Evolutionary conservation across 73 alveolate species (phyloP).

Genomic region (Paramecium octaurelia): DNA sequence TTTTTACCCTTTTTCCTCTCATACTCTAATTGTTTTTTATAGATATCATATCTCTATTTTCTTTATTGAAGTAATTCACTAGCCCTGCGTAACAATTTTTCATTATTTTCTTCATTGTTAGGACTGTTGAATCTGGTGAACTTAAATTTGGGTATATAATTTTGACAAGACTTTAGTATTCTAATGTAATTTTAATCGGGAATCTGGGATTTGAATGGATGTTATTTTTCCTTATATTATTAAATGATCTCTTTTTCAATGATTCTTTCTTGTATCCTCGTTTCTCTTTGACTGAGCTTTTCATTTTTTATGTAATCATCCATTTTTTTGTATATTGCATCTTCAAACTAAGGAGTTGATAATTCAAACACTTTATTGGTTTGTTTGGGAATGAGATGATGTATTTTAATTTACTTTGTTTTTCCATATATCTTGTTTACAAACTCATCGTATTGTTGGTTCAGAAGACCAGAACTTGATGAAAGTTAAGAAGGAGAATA

Average conservation of each 20-base stretch:
- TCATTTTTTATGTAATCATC: constrained; percentile 7
- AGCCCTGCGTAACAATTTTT: background rate
- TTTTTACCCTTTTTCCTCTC: background rate
- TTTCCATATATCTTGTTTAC: background rate
- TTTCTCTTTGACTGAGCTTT: background rate
- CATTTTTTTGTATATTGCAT: background rate
- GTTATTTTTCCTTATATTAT: background rate
- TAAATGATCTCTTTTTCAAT: background rate
- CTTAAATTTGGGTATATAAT: background rate
- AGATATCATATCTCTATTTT: background rate
- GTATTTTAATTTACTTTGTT: background rate
- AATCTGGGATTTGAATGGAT: too few species aligned
- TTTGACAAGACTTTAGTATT: background rate
- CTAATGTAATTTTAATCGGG: background rate
- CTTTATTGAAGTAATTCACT: constrained; percentile 2
- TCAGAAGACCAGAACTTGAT: background rate
- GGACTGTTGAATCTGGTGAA: background rate
- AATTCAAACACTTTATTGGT: background rate
- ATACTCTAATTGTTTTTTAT: background rate
- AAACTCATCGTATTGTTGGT: background rate
- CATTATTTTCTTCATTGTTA: background rate
- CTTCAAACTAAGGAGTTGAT: background rate
- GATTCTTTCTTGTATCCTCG: background rate
- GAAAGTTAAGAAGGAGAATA: background rate
- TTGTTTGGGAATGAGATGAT: background rate